Conservation (phyloP, 2,329 filamentous ascomycete genomes). For the Trichophyton rubrum region DNA sequence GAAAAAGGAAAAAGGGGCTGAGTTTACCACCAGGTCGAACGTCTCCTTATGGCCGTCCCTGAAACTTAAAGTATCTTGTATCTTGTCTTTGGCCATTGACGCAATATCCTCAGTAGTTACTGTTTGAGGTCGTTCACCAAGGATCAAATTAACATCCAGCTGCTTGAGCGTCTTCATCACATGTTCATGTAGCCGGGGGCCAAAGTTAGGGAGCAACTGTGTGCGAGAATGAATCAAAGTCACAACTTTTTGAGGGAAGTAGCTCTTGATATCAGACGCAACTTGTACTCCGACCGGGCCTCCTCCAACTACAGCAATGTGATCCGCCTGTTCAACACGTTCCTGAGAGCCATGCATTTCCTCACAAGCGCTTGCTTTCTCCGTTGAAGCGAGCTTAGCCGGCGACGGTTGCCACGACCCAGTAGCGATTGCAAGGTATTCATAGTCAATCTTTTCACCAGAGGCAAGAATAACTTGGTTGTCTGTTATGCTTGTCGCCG, state of each 20-base stretch:
- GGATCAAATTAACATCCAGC: slow-evolving; percentile 14
- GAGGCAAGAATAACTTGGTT: slow-evolving; percentile 31
- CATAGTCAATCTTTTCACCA: slow-evolving; percentile 40
- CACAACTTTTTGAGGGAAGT: slow-evolving; percentile 30
- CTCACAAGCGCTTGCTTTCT: slow-evolving; percentile 34
- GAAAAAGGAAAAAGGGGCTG: too few species aligned
- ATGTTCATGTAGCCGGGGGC: slow-evolving; percentile 24
- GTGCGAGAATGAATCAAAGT: slow-evolving; percentile 32
- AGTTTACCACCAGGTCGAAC: slow-evolving; percentile 9
- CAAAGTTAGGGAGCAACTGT: slow-evolving; percentile 16
- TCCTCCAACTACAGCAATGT: slow-evolving; percentile 27
- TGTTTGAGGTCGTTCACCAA: slow-evolving; percentile 11
- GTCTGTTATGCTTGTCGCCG: slow-evolving; percentile 28
- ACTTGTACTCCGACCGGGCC: slow-evolving; percentile 34
- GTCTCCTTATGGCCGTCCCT: slow-evolving; percentile 9
- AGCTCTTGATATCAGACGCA: slow-evolving; percentile 32
- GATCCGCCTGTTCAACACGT: slow-evolving; percentile 32
- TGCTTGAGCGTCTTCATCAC: slow-evolving; percentile 25
- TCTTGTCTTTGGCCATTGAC: slow-evolving; percentile 3
- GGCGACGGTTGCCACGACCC: slow-evolving; percentile 38
- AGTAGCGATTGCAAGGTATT: slow-evolving; percentile 46
- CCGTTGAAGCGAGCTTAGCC: slow-evolving; percentile 35
- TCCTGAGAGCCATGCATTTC: slow-evolving; percentile 37
- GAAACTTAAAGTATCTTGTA: slow-evolving; percentile 5
- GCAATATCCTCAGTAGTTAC: neutral